Evolutionary conservation across 495 filamentous ascomycete species (phyloP).

Genomic region (Tricharina praecox): DNA sequence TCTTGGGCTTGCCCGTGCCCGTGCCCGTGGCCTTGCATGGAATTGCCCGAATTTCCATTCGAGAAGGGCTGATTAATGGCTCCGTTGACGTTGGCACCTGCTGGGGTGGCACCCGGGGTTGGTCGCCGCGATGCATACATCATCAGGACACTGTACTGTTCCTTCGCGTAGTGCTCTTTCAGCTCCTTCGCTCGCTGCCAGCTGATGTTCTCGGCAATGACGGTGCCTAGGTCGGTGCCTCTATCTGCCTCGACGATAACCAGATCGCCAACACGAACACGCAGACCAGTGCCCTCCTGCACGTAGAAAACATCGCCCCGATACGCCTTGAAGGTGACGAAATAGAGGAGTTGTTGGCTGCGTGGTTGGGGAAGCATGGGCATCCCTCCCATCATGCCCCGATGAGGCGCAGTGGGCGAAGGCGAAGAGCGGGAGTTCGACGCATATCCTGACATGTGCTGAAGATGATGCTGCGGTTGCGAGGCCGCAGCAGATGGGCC

Average conservation of each 20-base stretch:
- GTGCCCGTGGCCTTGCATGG: constrained; percentile 22
- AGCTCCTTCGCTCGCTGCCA: constrained; percentile 69
- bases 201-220: constrained; percentile 65
- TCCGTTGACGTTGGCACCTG: constrained; percentile 39
- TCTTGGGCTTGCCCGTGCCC: constrained; percentile 39
- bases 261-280: constrained; percentile 74
- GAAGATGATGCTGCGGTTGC: constrained; percentile 23
- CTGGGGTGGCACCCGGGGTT: constrained; percentile 39
- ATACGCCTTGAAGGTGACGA: constrained; percentile 89
- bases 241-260: constrained; percentile 97
- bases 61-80: constrained; percentile 42
- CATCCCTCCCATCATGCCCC: constrained; percentile 42
- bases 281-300: constrained; percentile 82
- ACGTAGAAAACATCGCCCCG: constrained; percentile 93
- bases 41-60: constrained; percentile 9
- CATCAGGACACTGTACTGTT: constrained; percentile 94
- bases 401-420: constrained; percentile 38
- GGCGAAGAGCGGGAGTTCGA: constrained; percentile 34
- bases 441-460: constrained; percentile 37
- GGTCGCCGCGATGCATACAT: constrained; percentile 76
- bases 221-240: constrained; percentile 88
- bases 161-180: constrained; percentile 75
- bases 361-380: constrained; percentile 34
- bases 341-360: constrained; percentile 68
- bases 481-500: constrained; percentile 19